Conservation (phyloP, 2,329 filamentous ascomycete species). For the Lasiodiplodia theobromae region DNA sequence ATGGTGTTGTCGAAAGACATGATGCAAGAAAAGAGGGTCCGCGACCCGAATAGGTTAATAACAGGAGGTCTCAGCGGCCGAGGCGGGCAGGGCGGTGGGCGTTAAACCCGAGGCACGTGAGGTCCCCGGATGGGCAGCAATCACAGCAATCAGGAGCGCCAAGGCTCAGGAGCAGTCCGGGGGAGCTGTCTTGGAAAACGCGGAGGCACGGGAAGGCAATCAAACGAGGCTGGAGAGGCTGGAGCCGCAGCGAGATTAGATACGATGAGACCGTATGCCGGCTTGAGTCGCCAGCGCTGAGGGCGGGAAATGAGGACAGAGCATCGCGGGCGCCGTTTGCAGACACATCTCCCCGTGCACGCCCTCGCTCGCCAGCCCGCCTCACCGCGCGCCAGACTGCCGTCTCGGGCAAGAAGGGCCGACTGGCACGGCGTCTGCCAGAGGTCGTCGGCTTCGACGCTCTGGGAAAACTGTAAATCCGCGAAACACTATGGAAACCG, state of each 20-base stretch:
- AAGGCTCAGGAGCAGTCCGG: constrained; percentile 11
- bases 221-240: constrained; percentile 20
- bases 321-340: constrained; percentile 16
- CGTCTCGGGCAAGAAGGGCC: constrained; percentile 21
- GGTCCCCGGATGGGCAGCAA: neutral
- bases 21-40: constrained; percentile 29
- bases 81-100: neutral
- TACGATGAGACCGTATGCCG: constrained; percentile 29
- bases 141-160: constrained; percentile 5
- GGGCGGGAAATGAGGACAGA: constrained; percentile 25
- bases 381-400: constrained; percentile 17
- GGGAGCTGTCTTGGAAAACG: constrained; percentile 23
- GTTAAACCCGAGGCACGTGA: constrained; percentile 18
- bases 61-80: neutral
- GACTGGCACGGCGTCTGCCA: constrained; percentile 19
- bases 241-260: constrained; percentile 21
- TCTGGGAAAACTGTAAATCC: constrained; percentile 14
- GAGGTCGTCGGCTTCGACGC: neutral
- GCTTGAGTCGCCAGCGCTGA: constrained; percentile 20
- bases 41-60: neutral
- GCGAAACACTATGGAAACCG: constrained; percentile 24
- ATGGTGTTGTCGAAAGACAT: constrained; percentile 25
- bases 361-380: neutral
- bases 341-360: constrained; percentile 4
- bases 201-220: constrained; percentile 20